phyloP scores from a whole-genome alignment of 139 green algal genomes.

The Tetradesmus lagerheimii region DNA sequence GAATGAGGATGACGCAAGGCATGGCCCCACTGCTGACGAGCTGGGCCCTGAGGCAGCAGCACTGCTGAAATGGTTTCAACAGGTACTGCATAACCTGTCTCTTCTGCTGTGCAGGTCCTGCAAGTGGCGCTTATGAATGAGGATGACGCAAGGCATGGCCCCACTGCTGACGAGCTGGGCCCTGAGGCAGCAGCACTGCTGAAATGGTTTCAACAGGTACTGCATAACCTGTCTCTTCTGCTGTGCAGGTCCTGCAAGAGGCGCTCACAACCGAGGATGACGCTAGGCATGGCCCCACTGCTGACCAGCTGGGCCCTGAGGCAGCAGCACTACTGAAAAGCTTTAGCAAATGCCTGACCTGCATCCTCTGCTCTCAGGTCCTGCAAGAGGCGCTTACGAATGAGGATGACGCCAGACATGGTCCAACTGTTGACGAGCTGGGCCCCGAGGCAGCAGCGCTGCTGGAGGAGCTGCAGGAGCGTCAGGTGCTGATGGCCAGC shows the following conservation, averaged over 20 bases:
- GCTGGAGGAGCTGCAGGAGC: slow-evolving; percentile 70
- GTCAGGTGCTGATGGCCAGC: slow-evolving; percentile 63
- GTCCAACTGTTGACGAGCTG: slow-evolving; percentile 50
- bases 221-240: not conserved
- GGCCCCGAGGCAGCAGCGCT: slow-evolving; percentile 52
- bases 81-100: no score
- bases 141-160: slow-evolving; percentile 53
- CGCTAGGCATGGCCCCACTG: slow-evolving; percentile 38
- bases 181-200: slow-evolving; percentile 55
- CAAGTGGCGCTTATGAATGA: slow-evolving; percentile 76
- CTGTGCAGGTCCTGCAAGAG: slow-evolving; percentile 62
- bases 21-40: slow-evolving; percentile 52
- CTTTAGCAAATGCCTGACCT: no score
- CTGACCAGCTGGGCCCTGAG: slow-evolving; percentile 42
- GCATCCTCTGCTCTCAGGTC: slow-evolving; percentile 47
- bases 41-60: slow-evolving; percentile 36
- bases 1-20: slow-evolving; percentile 65
- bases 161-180: slow-evolving; percentile 49
- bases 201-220: no score
- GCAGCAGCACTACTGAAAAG: slow-evolving; percentile 65
- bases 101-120: slow-evolving; percentile 74
- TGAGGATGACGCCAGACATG: slow-evolving; percentile 58
- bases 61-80: no score
- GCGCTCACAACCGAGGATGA: slow-evolving; percentile 71
- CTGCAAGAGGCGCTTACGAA: slow-evolving; percentile 77